Evolutionary conservation across 2,329 filamentous ascomycete genomes (phyloP), one percentile per base, ranked within the genome.

Genomic region (Botrytis elliptica): DNA sequence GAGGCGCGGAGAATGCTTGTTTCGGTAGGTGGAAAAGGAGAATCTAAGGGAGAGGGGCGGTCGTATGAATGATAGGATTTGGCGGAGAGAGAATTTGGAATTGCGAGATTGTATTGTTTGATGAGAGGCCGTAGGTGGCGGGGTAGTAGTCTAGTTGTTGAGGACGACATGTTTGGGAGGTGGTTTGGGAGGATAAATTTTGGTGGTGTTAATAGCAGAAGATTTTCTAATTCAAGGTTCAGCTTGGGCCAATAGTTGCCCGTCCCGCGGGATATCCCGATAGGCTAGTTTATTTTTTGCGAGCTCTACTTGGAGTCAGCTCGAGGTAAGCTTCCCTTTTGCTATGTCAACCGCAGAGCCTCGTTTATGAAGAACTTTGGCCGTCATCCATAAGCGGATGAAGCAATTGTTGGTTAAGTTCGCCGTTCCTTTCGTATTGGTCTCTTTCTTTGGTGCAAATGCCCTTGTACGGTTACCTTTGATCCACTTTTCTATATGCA

Each of bases 1-100:
- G 95, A 92, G n/a, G 94, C 90, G 64, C 91, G 87, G 76, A 99
- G 92, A 81, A 98, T 97, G 73, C 88, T 85, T 62, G 87, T 85
- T 85, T 98, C 94, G 81, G 88, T 86, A 75, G 85, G 82, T 80
- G 87, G 89, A 86, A 93, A 97, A 75, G 88, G 86, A 55, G 83
- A 83, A 10, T 87, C 79, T 9, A 87, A 81, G 80, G 94, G 91
- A 12, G 87, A 79, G 8, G 87, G 81, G 80, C 94, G 92, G 80
- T 93, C 88, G 83, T 90, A 86, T 75, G 93, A 95, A 84, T 96
- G 92, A 85, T 94, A 80, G 33, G 71, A 64, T 25, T 74, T 49
- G 40, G 64, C n/a, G 60, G 46, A 57, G 29, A n/a, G 44, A 40
- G n/a, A 55, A 38, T 9, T 10, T 29, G n/a, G 16, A 12, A 38